Conservation (phyloP, 768 basidiomycete genomes). For the Pluteus cervinus region DNA sequence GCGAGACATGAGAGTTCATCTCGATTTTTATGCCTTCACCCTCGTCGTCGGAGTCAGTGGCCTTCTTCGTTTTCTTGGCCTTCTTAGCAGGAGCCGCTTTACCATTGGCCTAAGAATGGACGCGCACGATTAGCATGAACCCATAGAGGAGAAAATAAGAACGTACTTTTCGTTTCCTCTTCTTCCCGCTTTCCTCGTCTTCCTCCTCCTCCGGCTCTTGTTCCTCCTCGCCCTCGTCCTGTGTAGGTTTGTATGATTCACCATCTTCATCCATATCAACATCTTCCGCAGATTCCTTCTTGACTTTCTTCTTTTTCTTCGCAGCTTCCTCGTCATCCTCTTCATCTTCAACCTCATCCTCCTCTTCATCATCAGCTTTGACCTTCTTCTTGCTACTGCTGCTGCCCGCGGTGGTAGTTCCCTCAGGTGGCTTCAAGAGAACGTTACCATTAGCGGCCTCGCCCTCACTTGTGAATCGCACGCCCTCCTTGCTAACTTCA, state of each 20-base stretch:
- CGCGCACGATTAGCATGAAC: constrained; percentile 6
- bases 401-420: constrained; percentile 30
- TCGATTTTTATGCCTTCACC: constrained; percentile 73
- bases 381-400: constrained; percentile 32
- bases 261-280: constrained; percentile 38
- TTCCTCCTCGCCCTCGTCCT: constrained; percentile 50
- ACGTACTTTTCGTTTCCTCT: constrained; percentile 65
- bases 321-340: constrained; percentile 29
- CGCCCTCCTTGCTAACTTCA: constrained; percentile 93
- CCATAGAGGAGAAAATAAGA: neutral
- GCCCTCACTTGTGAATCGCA: constrained; percentile 88
- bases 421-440: constrained; percentile 70
- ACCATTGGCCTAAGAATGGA: constrained; percentile 23
- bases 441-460: constrained; percentile 91
- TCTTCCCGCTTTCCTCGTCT: constrained; percentile 53
- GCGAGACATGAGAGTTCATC: constrained; percentile 84
- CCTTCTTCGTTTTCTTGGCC: constrained; percentile 41
- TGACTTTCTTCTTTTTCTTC: constrained; percentile 38
- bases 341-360: constrained; percentile 29
- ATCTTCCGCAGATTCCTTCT: constrained; percentile 38
- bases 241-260: constrained; percentile 28
- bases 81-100: constrained; percentile 39
- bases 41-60: constrained; percentile 44
- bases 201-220: constrained; percentile 48
- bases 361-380: constrained; percentile 30